Conservation (phyloP, 352 stramenopile species). For the Globisporangium spinosum region DNA sequence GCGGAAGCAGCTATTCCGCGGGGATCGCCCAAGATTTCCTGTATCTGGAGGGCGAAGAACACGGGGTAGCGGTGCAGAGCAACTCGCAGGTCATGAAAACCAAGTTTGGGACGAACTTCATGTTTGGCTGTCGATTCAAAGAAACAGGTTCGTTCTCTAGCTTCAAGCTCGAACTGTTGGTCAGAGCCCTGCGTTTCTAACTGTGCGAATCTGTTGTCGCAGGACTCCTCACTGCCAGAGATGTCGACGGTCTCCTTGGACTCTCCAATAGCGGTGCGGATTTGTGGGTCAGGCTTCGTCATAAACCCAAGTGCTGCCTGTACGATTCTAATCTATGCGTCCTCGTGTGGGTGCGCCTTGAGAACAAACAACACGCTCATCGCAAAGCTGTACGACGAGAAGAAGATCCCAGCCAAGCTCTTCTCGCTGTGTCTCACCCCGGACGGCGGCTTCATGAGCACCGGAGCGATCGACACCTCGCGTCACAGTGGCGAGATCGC, state of each 20-base stretch:
- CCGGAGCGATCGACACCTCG: constrained; percentile 29
- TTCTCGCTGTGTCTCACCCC: constrained; percentile 45
- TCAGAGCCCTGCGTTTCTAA: too few species aligned
- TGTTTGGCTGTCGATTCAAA: constrained; percentile 71
- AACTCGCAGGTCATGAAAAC: constrained; percentile 3
- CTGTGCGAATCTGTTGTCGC: neutral
- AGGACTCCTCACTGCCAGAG: constrained; percentile 61
- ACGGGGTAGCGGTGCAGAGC: constrained; percentile 16
- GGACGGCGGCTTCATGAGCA: constrained; percentile 32
- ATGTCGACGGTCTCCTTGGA: constrained; percentile 77
- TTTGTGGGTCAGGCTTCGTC: neutral
- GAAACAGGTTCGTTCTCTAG: constrained; percentile 38
- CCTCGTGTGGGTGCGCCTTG: neutral
- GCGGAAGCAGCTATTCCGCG: constrained; percentile 74
- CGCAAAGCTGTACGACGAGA: constrained; percentile 61
- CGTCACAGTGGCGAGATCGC: constrained; percentile 26
- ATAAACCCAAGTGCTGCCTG: neutral
- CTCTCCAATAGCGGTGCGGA: constrained; percentile 49
- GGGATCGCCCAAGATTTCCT: constrained; percentile 73
- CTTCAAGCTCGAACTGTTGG: neutral
- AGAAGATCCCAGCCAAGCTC: constrained; percentile 72
- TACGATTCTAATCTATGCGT: neutral
- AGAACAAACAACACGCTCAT: constrained; percentile 56
- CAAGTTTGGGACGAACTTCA: constrained; percentile 63
- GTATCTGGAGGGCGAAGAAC: constrained; percentile 59